Evolutionary conservation across 2,329 filamentous ascomycete species (phyloP).

Genomic region (Pseudonectria buxi): DNA sequence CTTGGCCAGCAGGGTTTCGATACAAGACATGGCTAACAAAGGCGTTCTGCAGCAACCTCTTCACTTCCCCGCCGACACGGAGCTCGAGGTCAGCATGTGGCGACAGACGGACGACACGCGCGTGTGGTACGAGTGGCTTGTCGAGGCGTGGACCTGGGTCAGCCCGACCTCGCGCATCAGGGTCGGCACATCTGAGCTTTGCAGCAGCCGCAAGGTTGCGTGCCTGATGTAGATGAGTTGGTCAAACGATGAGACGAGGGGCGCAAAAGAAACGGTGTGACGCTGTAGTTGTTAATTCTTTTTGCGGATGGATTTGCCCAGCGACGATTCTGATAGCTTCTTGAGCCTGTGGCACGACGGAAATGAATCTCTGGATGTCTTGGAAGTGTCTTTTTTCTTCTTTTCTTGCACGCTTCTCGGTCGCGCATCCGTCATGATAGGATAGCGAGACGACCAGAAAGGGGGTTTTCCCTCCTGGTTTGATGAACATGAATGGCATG

Average conservation of each 20-base stretch:
- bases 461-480: no score
- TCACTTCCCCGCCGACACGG: conserved; percentile 74
- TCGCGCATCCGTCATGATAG: no score
- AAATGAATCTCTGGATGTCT: no score
- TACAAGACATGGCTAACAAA: conserved; percentile 3
- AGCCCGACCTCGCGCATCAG: conserved; percentile 56
- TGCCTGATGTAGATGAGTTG: conserved; percentile 56
- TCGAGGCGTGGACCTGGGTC: conserved; percentile 71
- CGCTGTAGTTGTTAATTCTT: no score
- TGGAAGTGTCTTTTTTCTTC: no score
- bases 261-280: no score
- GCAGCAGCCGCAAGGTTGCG: conserved; percentile 62
- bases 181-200: conserved; percentile 58
- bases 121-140: conserved; percentile 98
- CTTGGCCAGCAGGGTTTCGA: background rate
- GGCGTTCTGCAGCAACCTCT: conserved; percentile 60
- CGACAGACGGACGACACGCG: conserved; percentile 89
- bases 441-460: no score
- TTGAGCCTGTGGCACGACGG: no score
- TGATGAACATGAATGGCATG: no score
- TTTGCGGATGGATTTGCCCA: no score
- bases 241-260: no score
- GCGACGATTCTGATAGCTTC: background rate
- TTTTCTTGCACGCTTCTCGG: no score
- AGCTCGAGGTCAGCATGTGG: conserved; percentile 92